Conservation (phyloP, 2,329 filamentous ascomycete species). For the Pseudocercospora crystallina region DNA sequence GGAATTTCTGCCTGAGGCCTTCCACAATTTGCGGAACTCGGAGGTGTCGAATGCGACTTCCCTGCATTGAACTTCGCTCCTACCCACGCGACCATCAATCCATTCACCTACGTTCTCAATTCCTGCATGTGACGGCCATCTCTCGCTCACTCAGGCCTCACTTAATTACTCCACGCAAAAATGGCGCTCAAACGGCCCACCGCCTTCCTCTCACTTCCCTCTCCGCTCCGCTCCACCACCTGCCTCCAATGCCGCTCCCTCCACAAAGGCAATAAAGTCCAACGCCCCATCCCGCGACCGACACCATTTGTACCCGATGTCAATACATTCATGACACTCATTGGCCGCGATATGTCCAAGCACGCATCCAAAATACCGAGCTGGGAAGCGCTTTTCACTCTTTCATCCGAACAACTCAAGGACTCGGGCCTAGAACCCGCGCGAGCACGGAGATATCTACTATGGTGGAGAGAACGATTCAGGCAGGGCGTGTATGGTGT, state of each 20-base stretch:
- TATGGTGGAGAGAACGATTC: slow-evolving; percentile 86
- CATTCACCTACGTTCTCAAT: no score
- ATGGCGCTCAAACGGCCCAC: slow-evolving; percentile 33
- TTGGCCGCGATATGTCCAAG: slow-evolving; percentile 80
- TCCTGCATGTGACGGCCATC: no score
- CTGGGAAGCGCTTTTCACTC: slow-evolving; percentile 86
- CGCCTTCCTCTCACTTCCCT: slow-evolving; percentile 25
- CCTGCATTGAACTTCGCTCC: background rate
- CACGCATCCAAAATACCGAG: slow-evolving; percentile 84
- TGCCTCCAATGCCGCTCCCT: slow-evolving; percentile 23
- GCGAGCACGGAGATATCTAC: slow-evolving; percentile 76
- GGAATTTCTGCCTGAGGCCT: no score
- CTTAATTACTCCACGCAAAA: background rate
- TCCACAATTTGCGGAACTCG: no score
- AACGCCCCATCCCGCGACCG: slow-evolving; percentile 59
- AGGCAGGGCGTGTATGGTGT: slow-evolving; percentile 73
- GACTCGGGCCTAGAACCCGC: slow-evolving; percentile 85
- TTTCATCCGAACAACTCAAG: slow-evolving; percentile 73
- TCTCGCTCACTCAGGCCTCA: background rate
- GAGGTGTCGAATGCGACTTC: no score
- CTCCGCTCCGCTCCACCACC: slow-evolving; percentile 23
- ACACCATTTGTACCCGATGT: slow-evolving; percentile 86
- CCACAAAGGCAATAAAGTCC: slow-evolving; percentile 19
- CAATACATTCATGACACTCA: slow-evolving; percentile 81
- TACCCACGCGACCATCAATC: background rate